Evolutionary conservation across 2,329 filamentous ascomycete species (phyloP).

Genomic region (Leptoxyphium fumago): DNA sequence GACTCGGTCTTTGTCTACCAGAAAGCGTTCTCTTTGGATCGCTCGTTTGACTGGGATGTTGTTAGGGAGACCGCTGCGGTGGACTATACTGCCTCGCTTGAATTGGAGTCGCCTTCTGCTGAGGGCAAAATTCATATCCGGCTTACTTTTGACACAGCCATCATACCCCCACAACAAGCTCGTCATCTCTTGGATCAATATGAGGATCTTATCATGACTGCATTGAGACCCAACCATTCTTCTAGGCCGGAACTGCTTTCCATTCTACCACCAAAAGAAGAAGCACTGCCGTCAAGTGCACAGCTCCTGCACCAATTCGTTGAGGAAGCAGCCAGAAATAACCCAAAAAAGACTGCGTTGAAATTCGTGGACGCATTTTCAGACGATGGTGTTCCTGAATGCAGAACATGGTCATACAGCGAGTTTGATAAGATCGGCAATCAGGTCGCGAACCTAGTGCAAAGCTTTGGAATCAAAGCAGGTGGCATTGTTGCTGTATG

Average conservation of each 20-base stretch:
- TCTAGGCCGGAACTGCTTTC: constrained; percentile 37
- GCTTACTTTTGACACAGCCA: constrained; percentile 48
- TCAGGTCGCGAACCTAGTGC: constrained; percentile 52
- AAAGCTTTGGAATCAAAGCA: constrained; percentile 30
- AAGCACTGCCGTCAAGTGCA: constrained; percentile 42
- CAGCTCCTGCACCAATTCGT: constrained; percentile 64
- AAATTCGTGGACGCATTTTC: constrained; percentile 41
- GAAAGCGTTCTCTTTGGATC: constrained; percentile 29
- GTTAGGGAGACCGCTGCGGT: constrained; percentile 52
- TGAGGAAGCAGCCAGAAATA: constrained; percentile 41
- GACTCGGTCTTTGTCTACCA: constrained; percentile 81
- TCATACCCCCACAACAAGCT: constrained; percentile 57
- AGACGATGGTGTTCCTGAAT: constrained; percentile 30
- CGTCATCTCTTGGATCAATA: constrained; percentile 54
- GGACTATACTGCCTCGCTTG: constrained; percentile 69
- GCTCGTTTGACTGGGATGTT: constrained; percentile 40
- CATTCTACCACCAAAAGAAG: constrained; percentile 45
- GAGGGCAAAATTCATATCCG: constrained; percentile 41
- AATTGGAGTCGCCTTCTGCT: constrained; percentile 41
- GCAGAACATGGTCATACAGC: constrained; percentile 58
- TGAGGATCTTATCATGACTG: constrained; percentile 47
- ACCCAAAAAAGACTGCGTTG: constrained; percentile 51
- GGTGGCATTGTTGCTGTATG: constrained; percentile 59
- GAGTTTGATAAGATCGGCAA: constrained; percentile 60
- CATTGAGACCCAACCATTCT: constrained; percentile 26